Percentiles rank a stretch among this genome's conserved stretches.
phyloP scores from a whole-genome alignment of 176 grass and related monocot species.

The Neostapfia colusana region DNA sequence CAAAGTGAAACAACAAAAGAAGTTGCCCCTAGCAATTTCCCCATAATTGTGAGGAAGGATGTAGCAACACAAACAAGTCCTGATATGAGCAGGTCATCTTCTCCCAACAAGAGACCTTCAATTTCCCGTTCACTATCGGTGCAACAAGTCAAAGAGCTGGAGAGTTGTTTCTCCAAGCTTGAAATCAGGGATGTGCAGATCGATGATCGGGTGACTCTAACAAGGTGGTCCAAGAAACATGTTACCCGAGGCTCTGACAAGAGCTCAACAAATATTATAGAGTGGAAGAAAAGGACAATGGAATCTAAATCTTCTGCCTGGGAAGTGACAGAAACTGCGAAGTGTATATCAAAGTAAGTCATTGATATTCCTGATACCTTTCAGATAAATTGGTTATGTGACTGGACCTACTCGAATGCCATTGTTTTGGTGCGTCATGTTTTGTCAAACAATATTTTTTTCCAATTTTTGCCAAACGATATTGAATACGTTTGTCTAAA shows the following conservation, averaged over 20 bases:
- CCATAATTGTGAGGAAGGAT: slow-evolving; percentile 61
- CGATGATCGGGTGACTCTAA: slow-evolving; percentile 74
- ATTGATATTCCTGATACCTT: background rate
- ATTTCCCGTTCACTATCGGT: slow-evolving; percentile 49
- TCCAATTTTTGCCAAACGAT: too few species aligned
- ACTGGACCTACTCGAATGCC: background rate
- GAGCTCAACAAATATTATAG: slow-evolving; percentile 65
- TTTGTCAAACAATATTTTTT: slow-evolving; percentile 21
- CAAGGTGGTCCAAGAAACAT: slow-evolving; percentile 94
- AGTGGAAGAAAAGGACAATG: slow-evolving; percentile 79
- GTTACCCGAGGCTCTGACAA: slow-evolving; percentile 52
- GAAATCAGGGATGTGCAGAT: slow-evolving; percentile 69
- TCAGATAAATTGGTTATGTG: slow-evolving; percentile 17
- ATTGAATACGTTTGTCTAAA: slow-evolving; percentile 33
- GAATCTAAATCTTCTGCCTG: slow-evolving; percentile 68
- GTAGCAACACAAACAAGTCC: slow-evolving; percentile 88
- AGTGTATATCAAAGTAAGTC: slow-evolving; percentile 73
- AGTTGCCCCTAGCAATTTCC: slow-evolving; percentile 9
- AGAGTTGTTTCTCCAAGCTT: slow-evolving; percentile 77
- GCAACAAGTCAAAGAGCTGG: slow-evolving; percentile 55
- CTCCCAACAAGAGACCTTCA: slow-evolving; percentile 50
- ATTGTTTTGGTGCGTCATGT: slow-evolving; percentile 9
- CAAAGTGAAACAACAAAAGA: slow-evolving; percentile 23
- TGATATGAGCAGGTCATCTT: slow-evolving; percentile 55
- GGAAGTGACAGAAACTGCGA: slow-evolving; percentile 56